phyloP scores from a whole-genome alignment of 1,284 basidiomycete genomes.

The Puccinia coronata region DNA sequence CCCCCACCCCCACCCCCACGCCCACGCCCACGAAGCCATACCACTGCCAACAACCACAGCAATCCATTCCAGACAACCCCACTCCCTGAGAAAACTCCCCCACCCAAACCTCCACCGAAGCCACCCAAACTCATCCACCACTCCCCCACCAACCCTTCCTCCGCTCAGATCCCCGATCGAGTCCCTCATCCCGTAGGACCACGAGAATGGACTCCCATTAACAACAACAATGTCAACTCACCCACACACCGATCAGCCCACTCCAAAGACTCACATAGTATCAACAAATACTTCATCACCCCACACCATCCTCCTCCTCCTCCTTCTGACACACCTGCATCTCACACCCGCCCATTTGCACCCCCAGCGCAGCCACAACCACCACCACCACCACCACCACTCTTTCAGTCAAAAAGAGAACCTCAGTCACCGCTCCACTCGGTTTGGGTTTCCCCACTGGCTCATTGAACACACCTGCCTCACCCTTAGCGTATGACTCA shows the following conservation, averaged over 20 bases:
- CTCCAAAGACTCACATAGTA: not conserved
- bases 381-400: not conserved
- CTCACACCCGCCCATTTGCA: not conserved
- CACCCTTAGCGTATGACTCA: conserved; percentile 5
- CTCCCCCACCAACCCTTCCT: not conserved
- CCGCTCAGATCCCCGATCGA: not conserved
- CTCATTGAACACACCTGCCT: not conserved
- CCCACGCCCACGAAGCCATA: not conserved
- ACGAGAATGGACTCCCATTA: conserved; percentile 9
- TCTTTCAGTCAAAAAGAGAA: not conserved
- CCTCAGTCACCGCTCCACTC: not conserved
- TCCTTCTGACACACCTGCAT: no score
- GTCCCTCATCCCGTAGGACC: conserved; percentile 23
- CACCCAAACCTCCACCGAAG: not conserved
- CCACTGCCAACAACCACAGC: not conserved
- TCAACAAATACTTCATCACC: not conserved
- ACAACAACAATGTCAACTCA: not conserved
- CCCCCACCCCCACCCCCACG: not conserved
- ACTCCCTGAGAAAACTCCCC: not conserved
- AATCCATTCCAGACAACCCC: not conserved
- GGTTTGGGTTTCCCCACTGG: not conserved
- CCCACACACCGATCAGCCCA: conserved; percentile 12
- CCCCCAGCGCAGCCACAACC: not conserved
- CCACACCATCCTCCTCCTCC: no score
- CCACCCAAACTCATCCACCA: not conserved